Evolutionary conservation across 441 rosid genomes (phyloP).

Genomic region (Manihot esculenta): DNA sequence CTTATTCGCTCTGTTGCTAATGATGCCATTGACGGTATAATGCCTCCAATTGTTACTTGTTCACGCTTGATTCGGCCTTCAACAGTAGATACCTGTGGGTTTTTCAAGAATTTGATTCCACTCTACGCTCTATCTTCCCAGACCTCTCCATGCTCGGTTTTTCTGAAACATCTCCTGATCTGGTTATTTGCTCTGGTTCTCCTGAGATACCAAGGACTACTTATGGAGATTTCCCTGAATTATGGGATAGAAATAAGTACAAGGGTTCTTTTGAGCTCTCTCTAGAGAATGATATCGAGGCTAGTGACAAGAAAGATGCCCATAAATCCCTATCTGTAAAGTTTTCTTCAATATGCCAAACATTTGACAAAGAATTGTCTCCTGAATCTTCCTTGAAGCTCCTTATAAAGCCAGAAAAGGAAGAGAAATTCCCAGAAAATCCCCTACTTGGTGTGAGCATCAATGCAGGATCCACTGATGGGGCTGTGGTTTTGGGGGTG

Average conservation of each 20-base stretch:
- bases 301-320: constrained; percentile 9
- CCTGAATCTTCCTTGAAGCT: constrained; percentile 88
- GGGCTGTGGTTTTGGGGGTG: constrained; percentile 32
- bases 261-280: constrained; percentile 29
- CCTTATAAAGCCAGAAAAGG: constrained; percentile 36
- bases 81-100: not conserved
- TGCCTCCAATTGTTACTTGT: too few relatives aligned
- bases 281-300: constrained; percentile 61
- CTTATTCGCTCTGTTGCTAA: constrained; percentile 16
- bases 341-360: constrained; percentile 63
- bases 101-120: not conserved
- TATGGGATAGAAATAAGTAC: constrained; percentile 23
- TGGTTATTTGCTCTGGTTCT: constrained; percentile 25
- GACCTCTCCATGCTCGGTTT: constrained; percentile 58
- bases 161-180: constrained; percentile 64
- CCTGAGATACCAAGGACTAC: constrained; percentile 54
- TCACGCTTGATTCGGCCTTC: not conserved
- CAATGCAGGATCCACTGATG: constrained; percentile 44
- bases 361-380: constrained; percentile 51
- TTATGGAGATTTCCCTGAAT: constrained; percentile 47
- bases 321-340: constrained; percentile 51
- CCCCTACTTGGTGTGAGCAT: constrained; percentile 34
- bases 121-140: constrained; percentile 5
- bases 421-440: constrained; percentile 20
- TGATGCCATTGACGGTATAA: constrained; percentile 12